Base-by-base conservation (phyloP, 108 stramenopile species). In the Bacterosira constricta region DNA sequence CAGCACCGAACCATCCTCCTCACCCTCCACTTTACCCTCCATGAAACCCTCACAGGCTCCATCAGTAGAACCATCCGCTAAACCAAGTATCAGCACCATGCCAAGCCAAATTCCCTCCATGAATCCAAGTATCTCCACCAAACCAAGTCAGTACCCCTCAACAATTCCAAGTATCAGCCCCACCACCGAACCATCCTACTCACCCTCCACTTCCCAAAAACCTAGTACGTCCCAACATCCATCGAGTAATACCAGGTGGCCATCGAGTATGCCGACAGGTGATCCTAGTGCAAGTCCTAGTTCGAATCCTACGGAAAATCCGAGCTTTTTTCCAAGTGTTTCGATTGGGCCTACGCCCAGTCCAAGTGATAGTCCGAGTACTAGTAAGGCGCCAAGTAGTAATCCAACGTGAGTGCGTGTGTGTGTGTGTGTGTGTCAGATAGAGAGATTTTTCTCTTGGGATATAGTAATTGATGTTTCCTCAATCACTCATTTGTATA, bases 131-230 rank as follows among this genome's bases (percentile, higher is more conserved):
- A 6, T 62, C 4, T 62, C 60, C 20, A 37, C 60, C 7, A 27
- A 8, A 13, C 60, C 60, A 23, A 54, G 53, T n/a, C 27, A 30
- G 27, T 5, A 26, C 31, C 20, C 17, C 4, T 54, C 52, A n/a
- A n/a, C n/a, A n/a, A n/a, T n/a, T 34, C 56, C 56, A 6, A 57
- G 56, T 57, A 9, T 3, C 56, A 57, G 34, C 56, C 56, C 56
- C 9, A 25, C 62, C 7, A 29, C 20, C 4, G 9, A 18, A 6
- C 59, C 59, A 20, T 60, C 59, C 20, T 38, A 9, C 55, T 60
- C 59, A 25, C 21, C 59, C 21, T 20, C 9, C 20, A 46, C 49
- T 51, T 65, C 63, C 20, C 15, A 45, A 15, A 46, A 42, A 20
- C 62, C 62, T 6, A 39, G 37, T 17, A 15, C 46, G 1, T 63